Evolutionary conservation across 2,329 filamentous ascomycete genomes (phyloP).

Genomic region (Raffaelea ambrosiae): DNA sequence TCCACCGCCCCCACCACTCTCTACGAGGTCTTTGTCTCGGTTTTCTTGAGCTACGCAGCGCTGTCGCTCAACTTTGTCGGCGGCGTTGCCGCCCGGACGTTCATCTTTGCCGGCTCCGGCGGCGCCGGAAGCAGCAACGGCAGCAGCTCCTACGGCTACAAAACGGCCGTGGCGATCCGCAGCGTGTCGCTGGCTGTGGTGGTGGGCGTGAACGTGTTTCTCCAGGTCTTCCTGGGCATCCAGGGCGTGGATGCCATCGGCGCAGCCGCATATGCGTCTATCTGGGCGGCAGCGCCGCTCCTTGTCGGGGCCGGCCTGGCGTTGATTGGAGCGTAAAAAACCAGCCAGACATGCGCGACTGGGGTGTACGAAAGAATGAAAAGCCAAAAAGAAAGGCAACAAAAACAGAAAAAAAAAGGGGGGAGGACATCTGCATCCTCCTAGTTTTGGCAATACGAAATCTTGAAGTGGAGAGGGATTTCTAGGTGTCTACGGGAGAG

Average conservation of each 20-base stretch:
- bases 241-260: slow-evolving; percentile 62
- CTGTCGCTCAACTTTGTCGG: slow-evolving; percentile 36
- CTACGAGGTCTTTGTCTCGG: background rate
- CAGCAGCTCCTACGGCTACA: background rate
- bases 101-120: slow-evolving; percentile 63
- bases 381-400: background rate
- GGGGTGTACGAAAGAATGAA: background rate
- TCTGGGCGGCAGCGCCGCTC: slow-evolving; percentile 63
- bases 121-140: slow-evolving; percentile 20
- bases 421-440: background rate
- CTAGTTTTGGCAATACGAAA: background rate
- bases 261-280: slow-evolving; percentile 60
- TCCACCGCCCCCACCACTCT: slow-evolving; percentile 34
- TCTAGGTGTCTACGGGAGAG: too few relatives aligned
- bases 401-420: background rate
- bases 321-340: slow-evolving; percentile 28
- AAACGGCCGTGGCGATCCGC: slow-evolving; percentile 51
- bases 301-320: slow-evolving; percentile 49
- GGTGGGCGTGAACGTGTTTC: slow-evolving; percentile 49
- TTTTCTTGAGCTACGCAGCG: slow-evolving; percentile 48
- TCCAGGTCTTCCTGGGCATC: slow-evolving; percentile 59
- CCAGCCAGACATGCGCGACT: too few relatives aligned
- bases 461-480: too few relatives aligned
- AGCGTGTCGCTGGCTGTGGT: slow-evolving; percentile 51
- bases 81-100: slow-evolving; percentile 63